Evolutionary conservation across 805 yeast species (phyloP).

Genomic region (Hermanozyma aechmeae): DNA sequence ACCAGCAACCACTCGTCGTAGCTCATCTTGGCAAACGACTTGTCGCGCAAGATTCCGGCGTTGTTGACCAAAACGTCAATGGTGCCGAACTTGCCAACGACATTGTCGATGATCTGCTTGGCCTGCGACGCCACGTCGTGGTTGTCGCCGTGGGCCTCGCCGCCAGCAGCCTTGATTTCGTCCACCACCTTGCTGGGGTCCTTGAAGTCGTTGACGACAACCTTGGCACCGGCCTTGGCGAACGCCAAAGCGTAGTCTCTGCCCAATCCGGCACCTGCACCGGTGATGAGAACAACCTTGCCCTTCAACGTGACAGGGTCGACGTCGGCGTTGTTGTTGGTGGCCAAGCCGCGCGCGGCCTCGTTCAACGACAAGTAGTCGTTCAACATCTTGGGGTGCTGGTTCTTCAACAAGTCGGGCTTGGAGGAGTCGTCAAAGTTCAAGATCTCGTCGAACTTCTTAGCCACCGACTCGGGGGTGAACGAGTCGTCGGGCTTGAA

Average conservation of each 20-base stretch:
- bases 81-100: slow-evolving; percentile 66
- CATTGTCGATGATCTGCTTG: slow-evolving; percentile 66
- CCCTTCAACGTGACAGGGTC: slow-evolving; percentile 52
- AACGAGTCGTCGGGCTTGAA: slow-evolving; percentile 70
- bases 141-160: slow-evolving; percentile 72
- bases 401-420: slow-evolving; percentile 38
- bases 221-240: slow-evolving; percentile 90
- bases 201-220: slow-evolving; percentile 83
- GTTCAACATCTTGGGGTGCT: slow-evolving; percentile 64
- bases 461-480: slow-evolving; percentile 78
- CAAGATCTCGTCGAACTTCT: slow-evolving; percentile 52
- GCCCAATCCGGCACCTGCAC: slow-evolving; percentile 94
- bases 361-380: slow-evolving; percentile 59
- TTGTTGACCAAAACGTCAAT: slow-evolving; percentile 83
- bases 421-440: slow-evolving; percentile 53
- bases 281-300: slow-evolving; percentile 87
- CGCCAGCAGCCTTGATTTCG: slow-evolving; percentile 66
- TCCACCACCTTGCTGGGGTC: slow-evolving; percentile 67
- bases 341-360: slow-evolving; percentile 40
- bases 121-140: slow-evolving; percentile 77
- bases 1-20: slow-evolving; percentile 79
- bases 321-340: slow-evolving; percentile 36
- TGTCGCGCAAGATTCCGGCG: slow-evolving; percentile 92
- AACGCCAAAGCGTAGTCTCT: slow-evolving; percentile 77
- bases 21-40: slow-evolving; percentile 76